A percentile compares a stretch with the other conserved stretches of the same genome.
phyloP scores from a whole-genome alignment of 495 filamentous ascomycete genomes.

The Aspergillus hancockii region DNA sequence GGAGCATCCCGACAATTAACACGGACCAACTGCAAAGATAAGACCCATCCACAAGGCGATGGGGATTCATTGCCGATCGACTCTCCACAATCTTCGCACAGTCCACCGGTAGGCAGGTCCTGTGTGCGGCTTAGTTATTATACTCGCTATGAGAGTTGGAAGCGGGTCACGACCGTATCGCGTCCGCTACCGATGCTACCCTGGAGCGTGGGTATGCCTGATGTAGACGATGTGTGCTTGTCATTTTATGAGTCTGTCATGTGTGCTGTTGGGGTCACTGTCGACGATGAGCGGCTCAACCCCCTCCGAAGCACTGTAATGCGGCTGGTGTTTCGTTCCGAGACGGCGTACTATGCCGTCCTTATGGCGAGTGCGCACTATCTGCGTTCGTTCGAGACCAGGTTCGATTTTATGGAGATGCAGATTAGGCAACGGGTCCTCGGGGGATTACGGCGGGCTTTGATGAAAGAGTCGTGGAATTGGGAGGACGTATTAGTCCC shows the following conservation, averaged over 20 bases:
- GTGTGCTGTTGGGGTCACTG: slow-evolving; percentile 5
- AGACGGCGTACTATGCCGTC: slow-evolving; percentile 4
- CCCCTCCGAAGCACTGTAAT: slow-evolving; percentile 9
- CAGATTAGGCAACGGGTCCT: slow-evolving; percentile 5
- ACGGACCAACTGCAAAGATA: slow-evolving; percentile 4
- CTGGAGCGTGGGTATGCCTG: slow-evolving; percentile 6
- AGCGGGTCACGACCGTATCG: background rate
- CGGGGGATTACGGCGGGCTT: slow-evolving; percentile 3
- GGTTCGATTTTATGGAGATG: slow-evolving; percentile 4
- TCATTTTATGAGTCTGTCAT: slow-evolving; percentile 5
- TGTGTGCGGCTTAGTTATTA: background rate
- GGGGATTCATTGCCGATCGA: background rate
- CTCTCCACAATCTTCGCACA: slow-evolving; percentile 7
- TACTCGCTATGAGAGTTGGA: slow-evolving; percentile 2
- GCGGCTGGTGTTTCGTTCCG: slow-evolving; percentile 8
- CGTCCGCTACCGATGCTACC: background rate
- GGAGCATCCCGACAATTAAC: background rate
- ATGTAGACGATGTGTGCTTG: slow-evolving; percentile 6
- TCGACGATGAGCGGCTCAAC: slow-evolving; percentile 5
- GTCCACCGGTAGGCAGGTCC: background rate
- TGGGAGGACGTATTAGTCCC: slow-evolving; percentile 5
- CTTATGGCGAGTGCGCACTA: slow-evolving; percentile 10
- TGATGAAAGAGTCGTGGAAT: background rate
- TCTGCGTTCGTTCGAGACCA: slow-evolving; percentile 1
- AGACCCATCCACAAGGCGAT: background rate